These are phyloP conservation scores for Ascochyta lentis DNA, from an alignment of 2,329 filamentous ascomycete species.

Conservation along the genomic window DNA sequence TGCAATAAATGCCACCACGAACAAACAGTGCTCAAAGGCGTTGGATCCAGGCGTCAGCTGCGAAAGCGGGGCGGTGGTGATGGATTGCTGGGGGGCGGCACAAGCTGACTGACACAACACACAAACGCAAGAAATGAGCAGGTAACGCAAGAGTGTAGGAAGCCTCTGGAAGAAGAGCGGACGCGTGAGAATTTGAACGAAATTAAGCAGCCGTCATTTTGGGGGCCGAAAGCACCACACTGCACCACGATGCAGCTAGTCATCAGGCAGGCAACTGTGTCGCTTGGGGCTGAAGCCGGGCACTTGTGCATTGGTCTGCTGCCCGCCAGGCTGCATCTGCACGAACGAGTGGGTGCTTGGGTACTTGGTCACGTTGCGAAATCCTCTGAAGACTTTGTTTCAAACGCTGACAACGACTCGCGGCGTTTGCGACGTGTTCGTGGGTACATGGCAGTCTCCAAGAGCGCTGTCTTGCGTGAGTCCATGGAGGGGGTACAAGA, in stretches of 20 bases:
- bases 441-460: background rate
- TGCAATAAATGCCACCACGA: constrained; percentile 7
- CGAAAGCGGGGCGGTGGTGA: constrained; percentile 29
- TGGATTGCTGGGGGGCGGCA: constrained; percentile 24
- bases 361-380: constrained; percentile 15
- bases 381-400: constrained; percentile 6
- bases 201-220: constrained; percentile 22
- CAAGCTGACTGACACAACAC: constrained; percentile 32
- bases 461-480: constrained; percentile 3
- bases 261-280: constrained; percentile 34
- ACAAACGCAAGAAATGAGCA: constrained; percentile 19
- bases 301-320: constrained; percentile 31
- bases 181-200: constrained; percentile 30
- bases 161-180: constrained; percentile 25
- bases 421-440: constrained; percentile 7
- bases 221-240: constrained; percentile 32
- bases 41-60: constrained; percentile 20
- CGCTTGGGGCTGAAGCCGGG: constrained; percentile 27
- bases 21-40: constrained; percentile 22
- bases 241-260: constrained; percentile 36
- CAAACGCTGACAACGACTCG: background rate
- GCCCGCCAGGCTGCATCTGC: constrained; percentile 23
- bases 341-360: constrained; percentile 13
- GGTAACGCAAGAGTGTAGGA: constrained; percentile 23
- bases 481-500: constrained; percentile 7